Base-by-base conservation (phyloP, 1,284 basidiomycete genomes). In the Puccinia polysora region DNA sequence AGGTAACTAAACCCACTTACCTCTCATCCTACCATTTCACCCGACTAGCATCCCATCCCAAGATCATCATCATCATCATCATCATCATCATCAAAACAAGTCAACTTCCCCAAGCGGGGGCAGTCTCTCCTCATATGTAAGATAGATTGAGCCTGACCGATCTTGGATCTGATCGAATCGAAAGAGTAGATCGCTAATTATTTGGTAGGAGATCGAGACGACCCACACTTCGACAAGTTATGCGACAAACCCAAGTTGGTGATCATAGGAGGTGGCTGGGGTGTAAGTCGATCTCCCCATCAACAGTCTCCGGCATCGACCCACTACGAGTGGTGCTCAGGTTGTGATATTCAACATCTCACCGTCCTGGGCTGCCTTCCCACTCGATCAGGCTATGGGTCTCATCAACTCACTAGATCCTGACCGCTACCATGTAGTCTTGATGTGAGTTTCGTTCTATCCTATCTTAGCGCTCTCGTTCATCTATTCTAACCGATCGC, bases 191-290 rank as follows among this genome's bases (percentile, higher is more conserved):
- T 68, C 50, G 72, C 55, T 8, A 20, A 28, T 38, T 25, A 53
- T 20, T 50, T 74, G 38, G 49, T 69, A 14, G 40, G 50, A n/a
- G 45, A 65, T 53, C 77, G 78, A 62, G 87, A 91, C 75, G 87
- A 89, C 77, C 86, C 87, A 58, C 85, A 86, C 73, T 85, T 85
- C 74, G 81, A 81, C 74, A 81, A 82, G 15, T 81, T 92, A 65
- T 70, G 58, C 25, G 79, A 83, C 59, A 93, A 91, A 80, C 92
- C 92, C 12, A 87, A 86, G 76, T 83, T 97, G n/a, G 91, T 97
- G 69, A 87, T 97, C 73, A 84, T 97, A 40, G 93, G 93, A 45
- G 92, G 90, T 58, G 93, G 93, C 5, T 97, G 93, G 93, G 93
- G 92, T 58, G 92, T 94, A 80, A 81, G 90, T 86, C 18, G 63